phyloP scores from a whole-genome alignment of 345 rosid species.

The Carallia pectinifolia region DNA sequence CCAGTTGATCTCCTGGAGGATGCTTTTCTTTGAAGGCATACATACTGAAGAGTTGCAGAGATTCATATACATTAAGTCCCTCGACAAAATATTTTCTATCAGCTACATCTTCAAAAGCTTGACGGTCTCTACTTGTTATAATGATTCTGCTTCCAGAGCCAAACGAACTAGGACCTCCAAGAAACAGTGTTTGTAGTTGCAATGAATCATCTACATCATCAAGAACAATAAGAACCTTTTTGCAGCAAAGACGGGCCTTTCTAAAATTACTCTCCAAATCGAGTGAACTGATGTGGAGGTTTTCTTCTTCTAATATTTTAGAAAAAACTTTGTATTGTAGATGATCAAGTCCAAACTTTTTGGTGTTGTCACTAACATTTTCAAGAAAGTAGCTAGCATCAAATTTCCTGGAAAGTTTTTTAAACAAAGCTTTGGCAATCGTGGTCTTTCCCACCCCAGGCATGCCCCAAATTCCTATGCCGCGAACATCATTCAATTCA shows the following conservation, averaged over 20 bases:
- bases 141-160: slow-evolving; percentile 6
- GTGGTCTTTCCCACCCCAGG: slow-evolving; percentile 2
- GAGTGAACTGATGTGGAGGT: background rate
- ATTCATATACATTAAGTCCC: background rate
- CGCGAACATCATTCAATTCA: background rate
- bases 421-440: slow-evolving; percentile 2
- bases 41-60: slow-evolving; percentile 12
- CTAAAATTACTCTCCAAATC: background rate
- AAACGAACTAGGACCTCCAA: background rate
- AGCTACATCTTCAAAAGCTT: background rate
- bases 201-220: slow-evolving; percentile 10
- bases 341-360: background rate
- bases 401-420: background rate
- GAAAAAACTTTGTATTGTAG: background rate
- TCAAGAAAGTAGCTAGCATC: background rate
- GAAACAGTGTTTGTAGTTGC: background rate
- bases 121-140: slow-evolving; percentile 1
- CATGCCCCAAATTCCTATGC: slow-evolving; percentile 16
- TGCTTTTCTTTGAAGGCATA: background rate
- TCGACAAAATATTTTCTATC: slow-evolving; percentile 5
- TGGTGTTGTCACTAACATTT: background rate
- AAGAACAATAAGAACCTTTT: slow-evolving; percentile 9
- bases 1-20: background rate
- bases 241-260: background rate
- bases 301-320: background rate